phyloP scores from a whole-genome alignment of 2,329 filamentous ascomycete genomes.

The Fusarium sp. region DNA sequence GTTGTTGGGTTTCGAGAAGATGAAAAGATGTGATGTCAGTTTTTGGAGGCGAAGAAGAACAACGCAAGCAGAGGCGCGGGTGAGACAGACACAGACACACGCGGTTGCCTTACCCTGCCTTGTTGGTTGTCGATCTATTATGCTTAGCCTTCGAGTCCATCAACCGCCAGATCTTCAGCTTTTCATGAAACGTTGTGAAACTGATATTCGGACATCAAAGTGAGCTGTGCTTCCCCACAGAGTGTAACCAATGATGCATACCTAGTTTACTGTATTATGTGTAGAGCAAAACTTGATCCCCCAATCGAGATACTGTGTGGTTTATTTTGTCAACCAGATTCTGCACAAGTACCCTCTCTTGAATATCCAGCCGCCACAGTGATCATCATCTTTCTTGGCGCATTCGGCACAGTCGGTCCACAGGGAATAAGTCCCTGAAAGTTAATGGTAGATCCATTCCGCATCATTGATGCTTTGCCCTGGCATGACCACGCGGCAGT shows the following conservation, averaged over 20 bases:
- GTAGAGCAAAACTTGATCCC: neutral
- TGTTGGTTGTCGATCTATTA: slow-evolving; percentile 23
- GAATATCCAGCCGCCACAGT: slow-evolving; percentile 26
- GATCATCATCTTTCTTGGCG: slow-evolving; percentile 33
- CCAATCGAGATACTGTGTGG: neutral
- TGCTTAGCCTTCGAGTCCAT: neutral
- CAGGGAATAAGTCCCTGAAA: slow-evolving; percentile 27
- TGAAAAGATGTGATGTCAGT: slow-evolving; percentile 28
- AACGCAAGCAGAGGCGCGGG: neutral
- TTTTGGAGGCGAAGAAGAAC: neutral
- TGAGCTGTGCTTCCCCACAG: slow-evolving; percentile 15
- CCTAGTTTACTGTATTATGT: neutral
- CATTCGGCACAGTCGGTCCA: slow-evolving; percentile 25
- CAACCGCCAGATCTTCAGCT: slow-evolving; percentile 6
- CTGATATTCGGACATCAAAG: slow-evolving; percentile 7
- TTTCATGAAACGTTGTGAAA: slow-evolving; percentile 35
- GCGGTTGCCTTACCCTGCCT: neutral
- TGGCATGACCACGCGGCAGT: slow-evolving; percentile 3
- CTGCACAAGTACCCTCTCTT: slow-evolving; percentile 7
- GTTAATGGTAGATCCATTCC: slow-evolving; percentile 29
- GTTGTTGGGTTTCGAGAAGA: neutral
- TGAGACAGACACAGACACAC: slow-evolving; percentile 3
- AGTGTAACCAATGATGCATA: slow-evolving; percentile 28
- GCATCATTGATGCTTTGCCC: slow-evolving; percentile 16
- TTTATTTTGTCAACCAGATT: slow-evolving; percentile 24